Evolutionary conservation across 441 rosid genomes (phyloP), one percentile per base, ranked within the genome.

Genomic region (Populus hybrid): DNA sequence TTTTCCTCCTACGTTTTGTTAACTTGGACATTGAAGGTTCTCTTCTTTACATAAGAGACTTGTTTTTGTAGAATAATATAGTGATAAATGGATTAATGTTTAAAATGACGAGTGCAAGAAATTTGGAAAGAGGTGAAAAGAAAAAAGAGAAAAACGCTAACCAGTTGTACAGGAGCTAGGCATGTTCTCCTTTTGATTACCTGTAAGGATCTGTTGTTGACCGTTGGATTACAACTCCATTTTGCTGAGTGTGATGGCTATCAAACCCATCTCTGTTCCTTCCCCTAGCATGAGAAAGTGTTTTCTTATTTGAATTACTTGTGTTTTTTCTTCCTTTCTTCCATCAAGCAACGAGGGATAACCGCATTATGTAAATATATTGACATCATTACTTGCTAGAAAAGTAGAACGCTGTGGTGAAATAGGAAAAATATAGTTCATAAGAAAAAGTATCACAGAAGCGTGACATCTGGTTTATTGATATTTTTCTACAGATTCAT

Each of bases 401-500:
- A 10, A 3, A 3, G 23, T 7, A 14, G 5, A 71, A 7, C 14
- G 54, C 18, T n/a, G 6, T 4, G 21, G 14, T 0, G 1, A 69
- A 69, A 0, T 20, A 21, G 18, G 20, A n/a, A 64, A 24, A 10
- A 3, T 12, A 12, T 7, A 23, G 64, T 35, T 35, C 61, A 7
- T 57, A 8, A 23, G 20, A 3, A 16, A 40, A 16, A 24, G 24
- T 18, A 64, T 36, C 59, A 28, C 11, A 67, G 67, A 68, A 46
- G 73, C 7, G n/a, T 54, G 46, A n/a, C 72, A 78, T 72, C 73
- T 24, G 73, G 11, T 54, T 78, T 78, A 77, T 73, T 66, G 30
- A 50, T 36, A 16, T 28, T 36, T 64, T 69, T 50, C 50, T 8
- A 35, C 59, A 46, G 40, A 77, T 50, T 59, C 73, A 24, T 32